Conservation (phyloP, 2,329 filamentous ascomycete genomes). For the Fusarium miscanthi region DNA sequence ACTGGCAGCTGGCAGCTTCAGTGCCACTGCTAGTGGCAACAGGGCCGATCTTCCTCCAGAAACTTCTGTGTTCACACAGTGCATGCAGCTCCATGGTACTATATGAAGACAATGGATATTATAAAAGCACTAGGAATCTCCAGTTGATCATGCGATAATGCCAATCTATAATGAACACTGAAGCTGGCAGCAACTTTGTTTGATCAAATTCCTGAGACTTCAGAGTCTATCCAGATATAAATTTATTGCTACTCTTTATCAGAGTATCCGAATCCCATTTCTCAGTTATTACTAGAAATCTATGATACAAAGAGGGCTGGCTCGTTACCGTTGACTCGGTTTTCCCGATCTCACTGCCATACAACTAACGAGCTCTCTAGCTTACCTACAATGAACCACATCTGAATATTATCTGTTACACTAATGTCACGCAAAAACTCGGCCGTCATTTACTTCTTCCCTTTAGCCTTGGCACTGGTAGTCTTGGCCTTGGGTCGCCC, state of each 20-base stretch:
- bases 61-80: background rate
- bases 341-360: conserved; percentile 12
- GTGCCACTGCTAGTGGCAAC: background rate
- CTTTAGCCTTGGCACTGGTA: conserved; percentile 58
- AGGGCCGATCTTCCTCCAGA: background rate
- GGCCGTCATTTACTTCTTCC: conserved; percentile 52
- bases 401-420: conserved; percentile 19
- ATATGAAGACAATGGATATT: background rate
- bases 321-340: conserved; percentile 25
- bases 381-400: conserved; percentile 5
- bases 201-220: background rate
- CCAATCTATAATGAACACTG: background rate
- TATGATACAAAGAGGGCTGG: conserved; percentile 13
- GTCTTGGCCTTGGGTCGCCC: conserved; percentile 55
- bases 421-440: background rate
- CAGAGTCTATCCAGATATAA: background rate
- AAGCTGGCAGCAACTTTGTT: background rate
- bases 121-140: background rate
- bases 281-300: background rate
- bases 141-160: background rate
- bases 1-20: background rate
- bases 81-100: background rate
- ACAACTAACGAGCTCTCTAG: background rate
- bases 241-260: background rate
- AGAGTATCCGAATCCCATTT: background rate